Conservation (phyloP, 257 asterid species). For the Jasminum sambac region DNA sequence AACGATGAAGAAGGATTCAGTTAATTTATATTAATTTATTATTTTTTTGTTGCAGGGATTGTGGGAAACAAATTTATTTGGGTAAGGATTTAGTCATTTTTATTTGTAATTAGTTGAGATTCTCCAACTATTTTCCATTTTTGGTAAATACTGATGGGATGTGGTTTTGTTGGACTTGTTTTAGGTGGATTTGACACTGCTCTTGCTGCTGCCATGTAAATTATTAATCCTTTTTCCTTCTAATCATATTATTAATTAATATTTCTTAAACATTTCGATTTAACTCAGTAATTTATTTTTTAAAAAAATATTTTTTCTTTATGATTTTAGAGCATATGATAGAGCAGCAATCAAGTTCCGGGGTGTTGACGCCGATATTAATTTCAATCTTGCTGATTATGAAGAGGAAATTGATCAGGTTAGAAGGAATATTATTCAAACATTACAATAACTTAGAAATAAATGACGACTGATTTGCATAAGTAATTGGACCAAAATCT, state of each 20-base stretch:
- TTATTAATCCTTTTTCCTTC: not conserved
- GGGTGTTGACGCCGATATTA: conserved; percentile 23
- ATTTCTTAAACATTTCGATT: not conserved
- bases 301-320: not conserved
- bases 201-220: conserved; percentile 83
- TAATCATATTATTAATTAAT: not conserved
- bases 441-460: too few species aligned
- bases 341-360: conserved; percentile 26
- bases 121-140: conserved; percentile 11
- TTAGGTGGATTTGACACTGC: conserved; percentile 98
- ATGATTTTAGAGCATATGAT: conserved; percentile 21
- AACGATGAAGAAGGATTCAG: not conserved
- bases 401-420: conserved; percentile 21
- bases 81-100: conserved; percentile 34
- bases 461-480: too few species aligned
- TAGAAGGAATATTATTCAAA: not conserved
- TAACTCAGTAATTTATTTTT: not conserved
- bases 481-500: not conserved
- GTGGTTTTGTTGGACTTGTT: conserved; percentile 5
- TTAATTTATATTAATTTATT: not conserved
- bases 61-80: conserved; percentile 73
- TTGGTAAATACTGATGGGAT: conserved; percentile 8
- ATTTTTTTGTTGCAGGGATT: conserved; percentile 51
- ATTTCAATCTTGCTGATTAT: conserved; percentile 15
- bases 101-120: not conserved